Percentiles rank a stretch among this genome's conserved stretches.
phyloP scores from a whole-genome alignment of 129 eudicot genomes.

The Daucus carota region DH1_v3.0 NC_030389.2:38565501-38566000 shows the following conservation, averaged over 20 bases:
- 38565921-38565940: background rate
- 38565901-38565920: background rate
- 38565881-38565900: background rate
- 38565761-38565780: too few relatives aligned
- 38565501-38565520: background rate
- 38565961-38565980: background rate
- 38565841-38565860: background rate
- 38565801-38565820: too few relatives aligned
- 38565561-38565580: background rate
- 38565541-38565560: background rate
- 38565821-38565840: too few relatives aligned
- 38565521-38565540: background rate
- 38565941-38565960: background rate
- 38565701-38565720: background rate
- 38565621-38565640: slow-evolving; percentile 77
- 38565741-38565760: too few relatives aligned
- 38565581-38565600: slow-evolving; percentile 51
- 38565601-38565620: slow-evolving; percentile 86
- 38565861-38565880: background rate
- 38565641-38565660: slow-evolving; percentile 39
- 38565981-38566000: background rate
- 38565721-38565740: too few relatives aligned
- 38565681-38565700: background rate
- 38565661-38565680: slow-evolving; percentile 2
- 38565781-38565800: too few relatives aligned